phyloP scores from a whole-genome alignment of 139 green algal genomes.

The Asterochloris erici region DNA sequence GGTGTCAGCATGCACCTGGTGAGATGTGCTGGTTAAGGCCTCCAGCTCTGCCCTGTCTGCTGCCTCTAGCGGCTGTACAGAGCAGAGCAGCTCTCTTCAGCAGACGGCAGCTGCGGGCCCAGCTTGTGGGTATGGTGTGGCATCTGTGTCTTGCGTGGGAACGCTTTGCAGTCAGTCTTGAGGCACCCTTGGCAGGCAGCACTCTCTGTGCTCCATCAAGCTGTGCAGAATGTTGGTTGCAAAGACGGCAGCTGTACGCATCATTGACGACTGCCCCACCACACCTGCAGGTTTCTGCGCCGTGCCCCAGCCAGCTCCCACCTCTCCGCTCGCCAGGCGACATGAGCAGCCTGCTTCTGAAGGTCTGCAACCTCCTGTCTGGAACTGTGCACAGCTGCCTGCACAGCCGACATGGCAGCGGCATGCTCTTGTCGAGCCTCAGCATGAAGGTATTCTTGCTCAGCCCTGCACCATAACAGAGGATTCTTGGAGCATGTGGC shows the following conservation, averaged over 20 bases:
- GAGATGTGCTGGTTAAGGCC: too few species aligned
- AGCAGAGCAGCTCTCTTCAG: too few species aligned
- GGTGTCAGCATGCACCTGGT: too few species aligned
- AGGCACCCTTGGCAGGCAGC: background rate
- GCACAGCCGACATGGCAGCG: background rate
- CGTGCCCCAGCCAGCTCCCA: background rate
- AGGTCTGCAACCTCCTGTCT: constrained; percentile 3
- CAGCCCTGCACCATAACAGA: background rate
- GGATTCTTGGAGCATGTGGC: background rate
- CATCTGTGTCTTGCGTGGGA: background rate
- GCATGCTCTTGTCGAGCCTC: background rate
- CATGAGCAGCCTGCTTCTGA: background rate
- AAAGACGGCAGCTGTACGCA: too few species aligned
- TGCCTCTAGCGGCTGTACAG: too few species aligned
- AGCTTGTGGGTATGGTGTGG: background rate
- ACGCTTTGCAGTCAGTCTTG: background rate
- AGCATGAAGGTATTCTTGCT: background rate
- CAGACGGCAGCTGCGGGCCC: too few species aligned
- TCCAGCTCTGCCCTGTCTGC: too few species aligned
- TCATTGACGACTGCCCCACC: background rate
- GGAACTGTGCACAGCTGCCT: background rate
- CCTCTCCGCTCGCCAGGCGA: constrained; percentile 9
- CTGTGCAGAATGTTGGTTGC: background rate
- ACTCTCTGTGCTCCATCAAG: background rate
- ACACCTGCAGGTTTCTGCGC: background rate